These are phyloP conservation scores for Cryomyces antarcticus DNA, from an alignment of 495 filamentous ascomycete genomes.

Conservation along the genomic window DNA sequence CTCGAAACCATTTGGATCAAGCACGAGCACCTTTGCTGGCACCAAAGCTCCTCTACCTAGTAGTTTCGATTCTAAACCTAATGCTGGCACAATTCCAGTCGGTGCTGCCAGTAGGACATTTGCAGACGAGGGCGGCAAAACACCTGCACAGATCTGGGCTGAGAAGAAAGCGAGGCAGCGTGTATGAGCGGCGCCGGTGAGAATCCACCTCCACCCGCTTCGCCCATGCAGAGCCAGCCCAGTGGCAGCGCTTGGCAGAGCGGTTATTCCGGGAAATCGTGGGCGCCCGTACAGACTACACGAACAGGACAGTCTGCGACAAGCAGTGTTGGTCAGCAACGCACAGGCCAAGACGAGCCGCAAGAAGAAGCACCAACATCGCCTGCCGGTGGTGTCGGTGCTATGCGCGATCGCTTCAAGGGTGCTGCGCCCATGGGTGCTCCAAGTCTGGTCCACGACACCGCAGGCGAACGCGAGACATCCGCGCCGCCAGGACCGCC, in stretches of 20 bases:
- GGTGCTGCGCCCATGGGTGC: conserved; percentile 46
- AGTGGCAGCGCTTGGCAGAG: conserved; percentile 72
- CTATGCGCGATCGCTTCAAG: conserved; percentile 60
- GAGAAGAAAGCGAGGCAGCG: conserved; percentile 81
- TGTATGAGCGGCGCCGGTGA: conserved; percentile 25
- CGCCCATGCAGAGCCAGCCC: conserved; percentile 39
- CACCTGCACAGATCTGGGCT: conserved; percentile 89
- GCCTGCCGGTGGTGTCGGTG: conserved; percentile 37
- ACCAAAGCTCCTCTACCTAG: conserved; percentile 73
- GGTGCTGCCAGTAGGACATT: conserved; percentile 78
- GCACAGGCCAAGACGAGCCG: conserved; percentile 32
- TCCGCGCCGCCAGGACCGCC: conserved; percentile 37
- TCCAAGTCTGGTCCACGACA: conserved; percentile 10
- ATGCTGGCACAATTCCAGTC: conserved; percentile 34
- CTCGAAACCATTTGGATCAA: conserved; percentile 60
- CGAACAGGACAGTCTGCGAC: conserved; percentile 41
- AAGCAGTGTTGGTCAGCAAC: conserved; percentile 35
- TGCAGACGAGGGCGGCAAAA: conserved; percentile 87
- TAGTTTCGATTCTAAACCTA: conserved; percentile 35
- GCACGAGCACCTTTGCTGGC: conserved; percentile 48
- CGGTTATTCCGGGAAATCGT: conserved; percentile 69
- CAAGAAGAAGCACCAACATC: conserved; percentile 29
- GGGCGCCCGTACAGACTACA: conserved; percentile 62
- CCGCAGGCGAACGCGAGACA: conserved; percentile 20
- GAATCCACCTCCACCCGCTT: conserved; percentile 17